These are phyloP conservation scores for Sugiyamaella japonica DNA, from an alignment of 1,139 yeast genomes.

Conservation along the genomic window DNA sequence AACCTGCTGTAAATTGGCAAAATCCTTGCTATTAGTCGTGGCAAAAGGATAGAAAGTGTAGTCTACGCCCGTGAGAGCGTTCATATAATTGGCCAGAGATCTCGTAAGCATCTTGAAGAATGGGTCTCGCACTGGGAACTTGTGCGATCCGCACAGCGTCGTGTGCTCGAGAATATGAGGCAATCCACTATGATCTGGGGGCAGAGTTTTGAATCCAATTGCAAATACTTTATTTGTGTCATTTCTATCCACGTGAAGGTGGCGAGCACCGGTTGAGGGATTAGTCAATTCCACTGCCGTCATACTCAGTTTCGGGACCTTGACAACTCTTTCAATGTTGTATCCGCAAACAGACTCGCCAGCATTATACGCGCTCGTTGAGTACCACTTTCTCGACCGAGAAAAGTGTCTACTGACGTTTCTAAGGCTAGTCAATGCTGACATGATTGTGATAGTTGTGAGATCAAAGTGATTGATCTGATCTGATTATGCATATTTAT, in stretches of 20 bases:
- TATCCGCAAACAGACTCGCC: constrained; percentile 68
- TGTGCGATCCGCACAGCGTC: constrained; percentile 87
- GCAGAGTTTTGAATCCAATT: constrained; percentile 88
- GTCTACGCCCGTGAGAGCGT: constrained; percentile 98
- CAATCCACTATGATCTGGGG: constrained; percentile 90
- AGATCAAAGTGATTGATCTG: too few species aligned
- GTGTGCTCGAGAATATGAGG: constrained; percentile 97
- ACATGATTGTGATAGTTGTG: not conserved
- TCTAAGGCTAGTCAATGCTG: not conserved
- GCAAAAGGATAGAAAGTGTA: constrained; percentile 96
- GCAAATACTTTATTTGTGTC: constrained; percentile 85
- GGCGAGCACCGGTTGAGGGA: constrained; percentile 68
- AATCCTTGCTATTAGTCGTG: constrained; percentile 83
- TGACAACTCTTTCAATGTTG: constrained; percentile 57
- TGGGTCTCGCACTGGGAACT: constrained; percentile 94
- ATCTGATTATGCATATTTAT: too few species aligned
- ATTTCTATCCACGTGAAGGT: constrained; percentile 78
- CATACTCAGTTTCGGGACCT: constrained; percentile 79
- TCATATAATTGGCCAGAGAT: constrained; percentile 89
- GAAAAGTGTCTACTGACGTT: not conserved
- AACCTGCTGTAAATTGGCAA: constrained; percentile 78
- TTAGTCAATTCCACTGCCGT: constrained; percentile 77
- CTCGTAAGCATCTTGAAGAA: constrained; percentile 95
- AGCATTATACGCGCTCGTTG: constrained; percentile 29
- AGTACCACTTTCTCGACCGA: not conserved